Conservation (phyloP, 805 yeast genomes). For the Wickerhamomyces queroliae region DNA sequence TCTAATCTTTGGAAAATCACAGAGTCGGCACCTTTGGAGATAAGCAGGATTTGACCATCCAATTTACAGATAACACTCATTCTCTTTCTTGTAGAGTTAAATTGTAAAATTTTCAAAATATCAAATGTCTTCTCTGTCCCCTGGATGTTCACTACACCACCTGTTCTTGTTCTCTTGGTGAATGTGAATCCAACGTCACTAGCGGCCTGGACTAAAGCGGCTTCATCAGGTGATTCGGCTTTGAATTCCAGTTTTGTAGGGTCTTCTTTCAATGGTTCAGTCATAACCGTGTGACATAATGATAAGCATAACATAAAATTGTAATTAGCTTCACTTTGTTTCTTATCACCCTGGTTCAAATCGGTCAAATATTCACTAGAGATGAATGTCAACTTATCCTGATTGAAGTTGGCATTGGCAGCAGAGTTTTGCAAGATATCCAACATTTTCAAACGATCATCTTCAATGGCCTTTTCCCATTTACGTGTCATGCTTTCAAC, state of each 20-base stretch:
- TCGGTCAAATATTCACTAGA: conserved; percentile 61
- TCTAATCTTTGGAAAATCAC: conserved; percentile 61
- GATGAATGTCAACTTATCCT: conserved; percentile 61
- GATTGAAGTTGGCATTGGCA: conserved; percentile 34
- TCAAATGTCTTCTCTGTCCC: conserved; percentile 68
- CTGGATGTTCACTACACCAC: conserved; percentile 59
- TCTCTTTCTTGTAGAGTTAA: conserved; percentile 80
- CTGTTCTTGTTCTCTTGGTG: conserved; percentile 60
- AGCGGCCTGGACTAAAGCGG: conserved; percentile 78
- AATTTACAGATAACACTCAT: conserved; percentile 76
- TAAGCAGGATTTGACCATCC: conserved; percentile 52
- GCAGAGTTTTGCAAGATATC: conserved; percentile 29
- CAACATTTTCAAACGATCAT: conserved; percentile 49
- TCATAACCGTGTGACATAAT: conserved; percentile 71
- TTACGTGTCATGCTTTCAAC: conserved; percentile 52
- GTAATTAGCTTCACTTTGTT: conserved; percentile 52
- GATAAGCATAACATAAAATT: conserved; percentile 74
- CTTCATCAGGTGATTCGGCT: conserved; percentile 88
- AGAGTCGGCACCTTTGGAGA: conserved; percentile 84
- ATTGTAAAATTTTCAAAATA: conserved; percentile 61
- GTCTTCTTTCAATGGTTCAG: conserved; percentile 58
- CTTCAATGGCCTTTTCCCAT: conserved; percentile 48
- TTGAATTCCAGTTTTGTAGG: conserved; percentile 52
- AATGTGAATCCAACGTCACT: conserved; percentile 71
- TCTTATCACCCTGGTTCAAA: conserved; percentile 37